phyloP scores from a whole-genome alignment of 2,329 filamentous ascomycete species.

The Lachnum nothofagi region DNA sequence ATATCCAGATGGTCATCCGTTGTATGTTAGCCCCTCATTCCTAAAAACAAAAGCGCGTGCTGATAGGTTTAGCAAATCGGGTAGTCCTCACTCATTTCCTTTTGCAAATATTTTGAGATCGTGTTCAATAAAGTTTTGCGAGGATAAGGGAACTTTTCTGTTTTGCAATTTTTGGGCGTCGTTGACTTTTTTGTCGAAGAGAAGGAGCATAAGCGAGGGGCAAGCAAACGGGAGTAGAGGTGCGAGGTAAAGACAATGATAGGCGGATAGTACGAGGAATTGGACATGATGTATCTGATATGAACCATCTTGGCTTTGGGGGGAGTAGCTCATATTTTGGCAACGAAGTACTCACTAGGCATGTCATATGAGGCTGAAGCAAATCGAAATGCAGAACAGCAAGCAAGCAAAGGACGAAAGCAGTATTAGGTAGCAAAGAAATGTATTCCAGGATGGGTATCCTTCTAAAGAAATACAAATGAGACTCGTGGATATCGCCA shows the following conservation, averaged over 20 bases:
- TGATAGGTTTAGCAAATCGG: conserved; percentile 2
- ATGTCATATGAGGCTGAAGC: no score
- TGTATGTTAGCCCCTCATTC: neutral
- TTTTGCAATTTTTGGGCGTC: no score
- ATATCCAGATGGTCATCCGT: neutral
- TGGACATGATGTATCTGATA: no score
- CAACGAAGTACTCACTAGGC: no score
- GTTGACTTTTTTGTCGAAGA: no score
- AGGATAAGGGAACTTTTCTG: neutral
- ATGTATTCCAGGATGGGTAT: conserved; percentile 5
- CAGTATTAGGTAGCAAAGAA: neutral
- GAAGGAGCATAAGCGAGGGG: no score
- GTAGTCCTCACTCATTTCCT: conserved; percentile 9
- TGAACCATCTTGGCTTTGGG: no score
- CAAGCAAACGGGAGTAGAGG: no score
- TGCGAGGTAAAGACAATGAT: no score
- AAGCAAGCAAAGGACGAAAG: neutral
- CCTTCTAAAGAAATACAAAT: neutral
- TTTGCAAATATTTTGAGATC: neutral
- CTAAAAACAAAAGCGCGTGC: conserved; percentile 3
- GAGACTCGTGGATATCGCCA: neutral
- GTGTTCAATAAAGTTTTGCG: neutral
- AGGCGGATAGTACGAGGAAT: no score
- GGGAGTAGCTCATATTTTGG: no score
- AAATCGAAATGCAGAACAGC: no score